phyloP scores from a whole-genome alignment of 2,329 filamentous ascomycete species.

The Chaetomiaceae sp. region DNA sequence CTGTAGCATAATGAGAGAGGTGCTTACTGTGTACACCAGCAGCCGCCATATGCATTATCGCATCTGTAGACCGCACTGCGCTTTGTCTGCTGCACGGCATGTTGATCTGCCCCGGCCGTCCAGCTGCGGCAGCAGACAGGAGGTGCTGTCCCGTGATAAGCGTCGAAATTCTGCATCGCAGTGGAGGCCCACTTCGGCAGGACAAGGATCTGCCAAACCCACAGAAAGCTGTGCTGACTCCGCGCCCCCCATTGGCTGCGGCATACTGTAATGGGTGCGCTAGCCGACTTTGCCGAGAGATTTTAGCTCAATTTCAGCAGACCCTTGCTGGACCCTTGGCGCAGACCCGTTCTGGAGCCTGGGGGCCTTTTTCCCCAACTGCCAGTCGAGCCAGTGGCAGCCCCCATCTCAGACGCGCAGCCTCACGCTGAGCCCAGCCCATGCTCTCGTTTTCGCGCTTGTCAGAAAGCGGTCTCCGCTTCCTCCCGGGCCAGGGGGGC shows the following conservation, averaged over 20 bases:
- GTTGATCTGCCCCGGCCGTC: no score
- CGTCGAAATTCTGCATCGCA: slow-evolving; percentile 2
- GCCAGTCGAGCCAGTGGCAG: neutral
- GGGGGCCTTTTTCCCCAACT: neutral
- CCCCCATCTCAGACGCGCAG: slow-evolving; percentile 15
- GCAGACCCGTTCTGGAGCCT: neutral
- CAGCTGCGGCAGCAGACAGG: neutral
- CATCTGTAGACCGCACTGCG: no score
- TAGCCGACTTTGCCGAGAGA: slow-evolving; percentile 2
- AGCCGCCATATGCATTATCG: no score
- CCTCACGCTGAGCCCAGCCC: slow-evolving; percentile 11
- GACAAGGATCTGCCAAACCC: neutral
- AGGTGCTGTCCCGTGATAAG: no score
- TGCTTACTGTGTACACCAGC: no score
- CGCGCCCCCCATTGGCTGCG: neutral
- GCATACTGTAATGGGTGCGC: neutral
- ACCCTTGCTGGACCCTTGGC: slow-evolving; percentile 8
- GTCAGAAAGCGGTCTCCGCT: slow-evolving; percentile 2
- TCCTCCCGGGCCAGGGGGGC: slow-evolving; percentile 5
- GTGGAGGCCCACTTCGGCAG: slow-evolving; percentile 2
- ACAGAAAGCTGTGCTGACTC: neutral
- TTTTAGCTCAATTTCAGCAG: neutral
- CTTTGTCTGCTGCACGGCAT: no score
- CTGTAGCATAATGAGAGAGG: no score
- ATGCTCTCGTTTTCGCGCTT: slow-evolving; percentile 1